Evolutionary conservation across 345 rosid species (phyloP).

Genomic region (Eucalyptus paniculata): DNA sequence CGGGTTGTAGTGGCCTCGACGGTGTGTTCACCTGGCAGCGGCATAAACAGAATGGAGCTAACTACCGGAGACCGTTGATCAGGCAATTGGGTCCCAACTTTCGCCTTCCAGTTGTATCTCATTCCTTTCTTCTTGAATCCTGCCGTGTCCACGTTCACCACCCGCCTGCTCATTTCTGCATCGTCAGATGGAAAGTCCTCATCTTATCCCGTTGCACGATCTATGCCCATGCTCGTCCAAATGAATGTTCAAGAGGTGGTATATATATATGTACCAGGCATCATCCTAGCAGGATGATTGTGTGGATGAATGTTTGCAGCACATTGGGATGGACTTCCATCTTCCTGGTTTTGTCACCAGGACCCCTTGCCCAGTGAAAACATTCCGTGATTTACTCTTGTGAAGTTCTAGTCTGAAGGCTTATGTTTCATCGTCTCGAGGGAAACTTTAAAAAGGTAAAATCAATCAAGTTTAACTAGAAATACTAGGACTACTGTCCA

Average conservation of each 20-base stretch:
- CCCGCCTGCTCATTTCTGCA: conserved; percentile 35
- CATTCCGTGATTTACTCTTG: neutral
- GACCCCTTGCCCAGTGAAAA: neutral
- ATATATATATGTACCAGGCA: neutral
- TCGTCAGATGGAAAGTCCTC: neutral
- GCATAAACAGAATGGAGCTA: conserved; percentile 27
- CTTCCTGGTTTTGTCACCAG: neutral
- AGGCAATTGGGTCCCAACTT: conserved; percentile 10
- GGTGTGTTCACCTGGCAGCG: conserved; percentile 9
- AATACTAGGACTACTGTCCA: neutral
- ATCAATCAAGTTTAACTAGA: neutral
- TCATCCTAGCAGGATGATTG: neutral
- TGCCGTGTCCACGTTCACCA: conserved; percentile 6
- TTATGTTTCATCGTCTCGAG: neutral
- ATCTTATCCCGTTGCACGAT: neutral
- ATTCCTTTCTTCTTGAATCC: conserved; percentile 16
- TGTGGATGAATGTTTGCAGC: neutral
- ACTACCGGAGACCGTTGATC: conserved; percentile 17
- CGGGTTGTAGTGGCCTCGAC: conserved; percentile 20
- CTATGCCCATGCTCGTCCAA: neutral
- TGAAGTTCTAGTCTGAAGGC: neutral
- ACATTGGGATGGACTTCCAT: neutral
- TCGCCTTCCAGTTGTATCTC: conserved; percentile 29
- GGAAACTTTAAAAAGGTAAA: neutral
- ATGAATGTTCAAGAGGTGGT: neutral